Evolutionary conservation across 1,284 basidiomycete genomes (phyloP), one percentile per base, ranked within the genome.

Genomic region (Heterobasidion irregulare): DNA sequence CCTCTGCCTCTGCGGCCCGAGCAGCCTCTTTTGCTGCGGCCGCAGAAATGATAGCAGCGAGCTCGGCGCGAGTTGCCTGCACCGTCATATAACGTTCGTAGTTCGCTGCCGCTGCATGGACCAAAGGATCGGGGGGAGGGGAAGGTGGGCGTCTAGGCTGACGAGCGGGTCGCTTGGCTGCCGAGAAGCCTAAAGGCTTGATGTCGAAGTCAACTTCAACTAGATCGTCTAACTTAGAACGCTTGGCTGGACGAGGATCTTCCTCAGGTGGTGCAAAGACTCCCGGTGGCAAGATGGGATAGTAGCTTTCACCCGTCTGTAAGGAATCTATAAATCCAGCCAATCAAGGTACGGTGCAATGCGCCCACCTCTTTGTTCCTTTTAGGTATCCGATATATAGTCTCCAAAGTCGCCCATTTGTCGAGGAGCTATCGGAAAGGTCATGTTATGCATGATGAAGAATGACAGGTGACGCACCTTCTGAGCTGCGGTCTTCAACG

Each of bases 361-460:
- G 38, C 32, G 75, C 80, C 55, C 64, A 75, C 68, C 45, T 63
- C 69, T 65, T 77, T 79, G 49, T 76, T 62, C 54, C 84, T 76
- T 66, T 89, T 91, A 8, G 90, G 88, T 79, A 97, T 96, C 61
- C 92, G 86, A 68, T 91, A 94, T 8, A 83, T 86, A 44, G 85
- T 71, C 52, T 88, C 83, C 47, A 96, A 76, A 16, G 75, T 76
- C 36, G 82, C 78, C 94, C 94, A 97, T 53, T 84, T 75, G 16
- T 78, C 78, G 2, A 92, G 70, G 13, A 94, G 74, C 80, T 88
- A 61, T 10, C n/a, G 58, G 53, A 8, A 47, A 54, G 41, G 52
- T 56, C 26, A 18, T n/a, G 35, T n/a, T n/a, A 35, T 51, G 16
- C 60, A 13, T 59, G 46, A 53, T 50, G 44, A 33, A 6, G 2